Conservation (phyloP, 441 rosid species). For the Adansonia madagascariensis region DNA sequence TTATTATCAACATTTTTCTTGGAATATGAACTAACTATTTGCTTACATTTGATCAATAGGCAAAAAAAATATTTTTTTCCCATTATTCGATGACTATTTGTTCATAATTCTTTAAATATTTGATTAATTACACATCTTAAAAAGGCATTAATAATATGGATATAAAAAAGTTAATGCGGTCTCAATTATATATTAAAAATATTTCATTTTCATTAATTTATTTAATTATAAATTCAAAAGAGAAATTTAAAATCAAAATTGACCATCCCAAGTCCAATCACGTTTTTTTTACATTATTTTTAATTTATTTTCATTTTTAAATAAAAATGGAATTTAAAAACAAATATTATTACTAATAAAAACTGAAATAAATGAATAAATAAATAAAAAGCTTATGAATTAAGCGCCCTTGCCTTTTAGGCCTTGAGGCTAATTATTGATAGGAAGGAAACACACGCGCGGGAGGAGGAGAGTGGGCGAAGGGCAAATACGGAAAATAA, state of each 20-base stretch:
- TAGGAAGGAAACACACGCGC: slow-evolving; percentile 16
- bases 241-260: neutral
- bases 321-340: neutral
- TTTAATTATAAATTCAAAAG: neutral
- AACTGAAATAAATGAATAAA: no score
- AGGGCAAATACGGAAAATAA: neutral
- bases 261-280: neutral
- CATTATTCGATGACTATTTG: neutral
- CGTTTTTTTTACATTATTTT: neutral
- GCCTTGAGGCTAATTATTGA: neutral
- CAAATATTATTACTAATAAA: neutral
- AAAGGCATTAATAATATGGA: neutral
- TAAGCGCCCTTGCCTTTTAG: no score
- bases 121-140: neutral
- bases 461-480: slow-evolving; percentile 39
- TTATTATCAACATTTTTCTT: no score
- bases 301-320: neutral
- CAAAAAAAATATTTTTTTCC: no score
- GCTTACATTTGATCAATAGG: neutral
- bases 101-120: no score
- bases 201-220: slow-evolving; percentile 1
- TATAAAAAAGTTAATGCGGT: neutral
- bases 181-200: neutral
- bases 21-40: no score
- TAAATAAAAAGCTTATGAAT: no score